Evolutionary conservation across 2,329 filamentous ascomycete species (phyloP).

Genomic region (Hymenoscyphus linearis): DNA sequence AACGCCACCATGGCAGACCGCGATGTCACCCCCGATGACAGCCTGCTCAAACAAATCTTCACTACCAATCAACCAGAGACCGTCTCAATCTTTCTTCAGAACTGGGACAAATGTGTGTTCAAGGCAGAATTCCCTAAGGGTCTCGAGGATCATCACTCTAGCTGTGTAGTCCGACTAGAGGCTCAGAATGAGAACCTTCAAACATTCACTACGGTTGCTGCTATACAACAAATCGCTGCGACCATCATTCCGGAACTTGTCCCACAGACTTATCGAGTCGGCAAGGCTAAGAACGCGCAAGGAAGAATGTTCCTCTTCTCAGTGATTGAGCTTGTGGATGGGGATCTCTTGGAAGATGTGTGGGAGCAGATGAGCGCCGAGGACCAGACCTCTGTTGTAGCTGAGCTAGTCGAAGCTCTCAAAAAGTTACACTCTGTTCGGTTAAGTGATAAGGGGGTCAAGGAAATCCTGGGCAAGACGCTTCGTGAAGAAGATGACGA

Average conservation of each 20-base stretch:
- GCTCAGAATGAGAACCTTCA: conserved; percentile 7
- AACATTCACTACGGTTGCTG: conserved; percentile 12
- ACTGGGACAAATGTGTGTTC: conserved; percentile 18
- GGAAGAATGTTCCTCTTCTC: conserved; percentile 14
- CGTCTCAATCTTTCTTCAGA: conserved; percentile 15
- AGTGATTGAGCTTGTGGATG: conserved; percentile 12
- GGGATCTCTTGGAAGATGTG: conserved; percentile 13
- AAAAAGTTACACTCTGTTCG: conserved; percentile 10
- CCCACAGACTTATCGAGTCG: conserved; percentile 11
- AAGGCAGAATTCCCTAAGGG: conserved; percentile 11
- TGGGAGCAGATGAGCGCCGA: conserved; percentile 13
- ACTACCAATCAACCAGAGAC: conserved; percentile 11
- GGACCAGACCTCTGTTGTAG: conserved; percentile 13
- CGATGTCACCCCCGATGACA: conserved; percentile 11
- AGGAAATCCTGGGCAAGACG: conserved; percentile 7
- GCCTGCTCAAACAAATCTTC: conserved; percentile 15
- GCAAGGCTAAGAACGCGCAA: conserved; percentile 10
- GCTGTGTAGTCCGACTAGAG: conserved; percentile 14
- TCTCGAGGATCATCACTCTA: neutral
- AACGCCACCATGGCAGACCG: conserved; percentile 7
- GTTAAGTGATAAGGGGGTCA: conserved; percentile 4
- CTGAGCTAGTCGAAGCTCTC: conserved; percentile 12
- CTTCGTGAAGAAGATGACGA: conserved; percentile 6
- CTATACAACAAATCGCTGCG: conserved; percentile 12
- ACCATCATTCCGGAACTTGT: conserved; percentile 13